These are phyloP conservation scores for Boletellus ananiceps DNA, from an alignment of 768 basidiomycete genomes.

Conservation along the genomic window DNA sequence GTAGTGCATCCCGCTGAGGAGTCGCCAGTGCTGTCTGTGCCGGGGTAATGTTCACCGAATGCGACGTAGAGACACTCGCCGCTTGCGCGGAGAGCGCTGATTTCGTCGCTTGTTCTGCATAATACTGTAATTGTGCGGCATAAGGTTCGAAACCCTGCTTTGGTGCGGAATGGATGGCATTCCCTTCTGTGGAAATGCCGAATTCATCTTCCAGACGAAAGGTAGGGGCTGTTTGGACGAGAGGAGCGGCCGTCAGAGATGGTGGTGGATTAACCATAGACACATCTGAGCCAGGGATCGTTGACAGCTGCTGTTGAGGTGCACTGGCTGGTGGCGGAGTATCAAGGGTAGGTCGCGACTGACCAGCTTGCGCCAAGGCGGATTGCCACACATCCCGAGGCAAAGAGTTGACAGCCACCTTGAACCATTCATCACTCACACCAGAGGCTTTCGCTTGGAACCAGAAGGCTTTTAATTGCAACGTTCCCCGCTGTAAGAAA, in stretches of 20 bases:
- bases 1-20: slow-evolving; percentile 4
- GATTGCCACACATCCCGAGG: slow-evolving; percentile 14
- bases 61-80: not conserved
- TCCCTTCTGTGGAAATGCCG: not conserved
- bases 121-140: slow-evolving; percentile 17
- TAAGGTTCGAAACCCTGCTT: slow-evolving; percentile 4
- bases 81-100: slow-evolving; percentile 5
- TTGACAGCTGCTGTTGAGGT: not conserved
- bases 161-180: not conserved
- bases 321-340: not conserved
- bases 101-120: slow-evolving; percentile 17
- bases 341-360: not conserved
- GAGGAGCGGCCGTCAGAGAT: not conserved
- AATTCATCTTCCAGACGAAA: not conserved
- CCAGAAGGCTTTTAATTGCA: slow-evolving; percentile 11
- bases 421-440: slow-evolving; percentile 20
- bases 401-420: slow-evolving; percentile 13
- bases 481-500: slow-evolving; percentile 14
- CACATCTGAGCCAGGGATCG: not conserved
- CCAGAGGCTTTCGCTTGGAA: slow-evolving; percentile 13
- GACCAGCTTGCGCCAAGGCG: slow-evolving; percentile 2
- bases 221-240: not conserved
- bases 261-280: not conserved
- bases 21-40: slow-evolving; percentile 3
- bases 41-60: not conserved